Evolutionary conservation across 2,329 filamentous ascomycete species (phyloP), one percentile per base, ranked within the genome.

Genomic region (Teratosphaeria gauchensis): DNA sequence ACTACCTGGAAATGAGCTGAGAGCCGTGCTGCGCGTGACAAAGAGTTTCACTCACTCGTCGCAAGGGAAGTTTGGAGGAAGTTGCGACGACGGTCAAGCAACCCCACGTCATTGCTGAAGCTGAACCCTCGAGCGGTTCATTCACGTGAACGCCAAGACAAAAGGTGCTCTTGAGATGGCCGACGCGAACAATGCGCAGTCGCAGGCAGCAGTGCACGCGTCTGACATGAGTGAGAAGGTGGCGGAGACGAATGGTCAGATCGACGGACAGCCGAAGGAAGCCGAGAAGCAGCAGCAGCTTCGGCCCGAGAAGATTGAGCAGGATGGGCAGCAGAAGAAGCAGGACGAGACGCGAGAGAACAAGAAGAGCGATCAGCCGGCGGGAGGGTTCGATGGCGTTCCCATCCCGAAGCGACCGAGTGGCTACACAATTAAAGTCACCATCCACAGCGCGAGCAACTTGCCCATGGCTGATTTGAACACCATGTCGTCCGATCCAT

Each of bases 381-480:
- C 86, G 0, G 91, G 91, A 32, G 91, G 91, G 35, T 94, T 84
- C 72, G 91, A 95, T 73, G 73, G 77, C 38, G 95, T 90, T 0
- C 89, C 90, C 1, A 78, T 96, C 8, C 89, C 90, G 0, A 75
- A 82, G 66, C 85, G 84, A 4, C 85, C 87, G 8, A 55, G 61
- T 28, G 91, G 92, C 30, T 96, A 88, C 75, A 96, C 90, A 0
- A 72, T 96, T 63, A 88, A 86, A 70, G 87, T 97, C 75, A 91
- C 85, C 55, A 90, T 97, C 71, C 87, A 92, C 72, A 81, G 84
- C 59, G 92, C 92, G 0, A 78, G 79, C 61, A 91, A 95, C 70
- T 82, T 97, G 2, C 90, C 92, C 1, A 83, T 89, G 53, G 89
- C 88, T 58, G 92, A 97, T 73, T 77, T 95, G 65, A 82, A 84